These are phyloP conservation scores for Arctium lappa DNA, from an alignment of 129 eudicot species.

Conservation along the genomic window DNA sequence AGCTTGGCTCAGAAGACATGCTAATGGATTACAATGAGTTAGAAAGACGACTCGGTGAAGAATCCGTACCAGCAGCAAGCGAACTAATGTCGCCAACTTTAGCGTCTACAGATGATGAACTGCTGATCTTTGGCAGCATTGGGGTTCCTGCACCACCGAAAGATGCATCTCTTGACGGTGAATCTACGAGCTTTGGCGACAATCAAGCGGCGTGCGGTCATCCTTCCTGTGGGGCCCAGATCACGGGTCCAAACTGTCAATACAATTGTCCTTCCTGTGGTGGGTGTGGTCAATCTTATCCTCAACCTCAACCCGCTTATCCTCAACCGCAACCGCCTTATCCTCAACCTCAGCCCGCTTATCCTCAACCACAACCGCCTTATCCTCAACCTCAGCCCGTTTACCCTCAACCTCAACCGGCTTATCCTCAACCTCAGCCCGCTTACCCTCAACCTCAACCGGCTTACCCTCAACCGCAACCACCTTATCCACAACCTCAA, in stretches of 20 bases:
- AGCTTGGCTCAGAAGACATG: slow-evolving; percentile 8
- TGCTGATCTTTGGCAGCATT: too few relatives aligned
- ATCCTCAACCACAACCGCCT: background rate
- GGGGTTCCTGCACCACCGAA: background rate
- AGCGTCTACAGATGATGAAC: too few relatives aligned
- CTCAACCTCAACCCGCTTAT: background rate
- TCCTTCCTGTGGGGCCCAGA: background rate
- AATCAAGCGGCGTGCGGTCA: slow-evolving; percentile 15
- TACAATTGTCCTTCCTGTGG: background rate
- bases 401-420: background rate
- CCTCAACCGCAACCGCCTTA: background rate
- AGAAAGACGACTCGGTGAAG: slow-evolving; percentile 1
- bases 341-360: background rate
- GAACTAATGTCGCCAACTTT: background rate
- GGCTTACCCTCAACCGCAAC: background rate
- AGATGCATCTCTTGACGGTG: background rate
- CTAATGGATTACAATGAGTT: background rate
- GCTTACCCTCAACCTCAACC: background rate
- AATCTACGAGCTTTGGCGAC: background rate
- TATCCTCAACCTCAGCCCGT: background rate
- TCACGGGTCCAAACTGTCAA: slow-evolving; percentile 2
- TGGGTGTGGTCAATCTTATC: background rate
- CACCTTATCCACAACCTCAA: background rate
- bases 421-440: too few relatives aligned
- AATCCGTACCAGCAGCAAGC: background rate